Conservation (phyloP, 352 stramenopile species). For the Plasmopara muralis region DNA sequence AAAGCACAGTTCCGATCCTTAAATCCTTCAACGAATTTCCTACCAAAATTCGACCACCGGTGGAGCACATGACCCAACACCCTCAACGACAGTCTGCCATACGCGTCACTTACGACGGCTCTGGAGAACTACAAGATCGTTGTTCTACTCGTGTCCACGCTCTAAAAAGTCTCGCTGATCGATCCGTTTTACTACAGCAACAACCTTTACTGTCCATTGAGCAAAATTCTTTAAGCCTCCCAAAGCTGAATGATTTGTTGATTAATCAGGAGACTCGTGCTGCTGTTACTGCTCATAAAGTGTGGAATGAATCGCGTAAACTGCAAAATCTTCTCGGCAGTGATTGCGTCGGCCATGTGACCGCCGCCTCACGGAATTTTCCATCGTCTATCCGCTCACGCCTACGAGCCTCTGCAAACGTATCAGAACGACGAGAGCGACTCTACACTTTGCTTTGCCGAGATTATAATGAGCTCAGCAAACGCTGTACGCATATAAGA, state of each 20-base stretch:
- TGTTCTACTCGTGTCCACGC: slow-evolving; percentile 2
- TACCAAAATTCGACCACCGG: not conserved
- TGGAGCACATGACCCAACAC: slow-evolving; percentile 4
- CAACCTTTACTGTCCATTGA: slow-evolving; percentile 4
- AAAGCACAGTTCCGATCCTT: too few relatives aligned
- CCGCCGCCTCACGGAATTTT: slow-evolving; percentile 40
- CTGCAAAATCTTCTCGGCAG: slow-evolving; percentile 58
- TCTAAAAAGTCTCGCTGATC: not conserved
- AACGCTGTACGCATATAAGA: slow-evolving; percentile 21
- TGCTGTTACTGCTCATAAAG: slow-evolving; percentile 17
- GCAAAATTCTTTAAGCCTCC: slow-evolving; percentile 13
- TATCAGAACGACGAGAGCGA: slow-evolving; percentile 44
- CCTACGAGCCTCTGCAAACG: slow-evolving; percentile 33
- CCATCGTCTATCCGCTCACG: slow-evolving; percentile 41
- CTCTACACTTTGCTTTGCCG: slow-evolving; percentile 44
- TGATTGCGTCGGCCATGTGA: slow-evolving; percentile 50
- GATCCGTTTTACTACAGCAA: slow-evolving; percentile 2
- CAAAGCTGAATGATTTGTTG: slow-evolving; percentile 33
- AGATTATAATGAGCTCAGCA: slow-evolving; percentile 39
- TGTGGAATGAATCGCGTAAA: slow-evolving; percentile 52
- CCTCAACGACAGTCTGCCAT: not conserved
- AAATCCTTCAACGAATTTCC: not conserved
- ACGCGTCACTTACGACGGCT: not conserved
- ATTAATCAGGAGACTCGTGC: slow-evolving; percentile 45
- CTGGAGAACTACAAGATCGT: not conserved